Base-by-base conservation (phyloP, 2,329 filamentous ascomycete species). In the Bretziella fagacearum region DNA sequence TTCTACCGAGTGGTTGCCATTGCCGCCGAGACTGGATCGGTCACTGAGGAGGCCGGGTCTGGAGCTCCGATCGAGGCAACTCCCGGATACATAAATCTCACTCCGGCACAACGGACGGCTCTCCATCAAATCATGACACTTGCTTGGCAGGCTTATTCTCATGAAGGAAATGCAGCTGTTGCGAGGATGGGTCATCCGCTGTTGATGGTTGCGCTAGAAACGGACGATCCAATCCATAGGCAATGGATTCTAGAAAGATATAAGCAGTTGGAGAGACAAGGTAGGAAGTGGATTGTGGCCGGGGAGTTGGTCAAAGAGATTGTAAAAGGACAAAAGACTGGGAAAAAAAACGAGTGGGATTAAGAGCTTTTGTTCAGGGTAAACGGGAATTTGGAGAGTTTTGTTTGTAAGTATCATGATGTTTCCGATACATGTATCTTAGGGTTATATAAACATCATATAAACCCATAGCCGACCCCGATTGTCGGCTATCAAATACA, bases 371-470 rank as follows among this genome's bases (percentile, higher is more conserved):
- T 43, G 25, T 43, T 18, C 17, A 20, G 25, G 22, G 23, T 11
- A 29, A 43, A 13, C 15, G 17, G 7, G 23, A 43, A 26, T 43
- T 25, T 43, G 18, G 20, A 20, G 40, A 26, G 15, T 43, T 43
- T 43, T 43, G 40, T 43, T 43, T 43, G 26, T 43, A 15, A 41
- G n/a, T n/a, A n/a, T n/a, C n/a, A n/a, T n/a, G n/a, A n/a, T n/a
- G n/a, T n/a, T n/a, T n/a, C n/a, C n/a, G n/a, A n/a, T n/a, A n/a
- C n/a, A n/a, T n/a, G n/a, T n/a, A n/a, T n/a, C n/a, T 39, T 39
- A 18, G 18, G 17, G 8, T 39, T 29, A 29, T 23, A 6, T 10
- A 20, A 39, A 22, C n/a, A n/a, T n/a, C n/a, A n/a, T n/a, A n/a
- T n/a, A n/a, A n/a, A n/a, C n/a, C n/a, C n/a, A n/a, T n/a, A n/a